Evolutionary conservation across 108 stramenopile species (phyloP), one percentile per base, ranked within the genome.

Genomic region (Aurantiochytrium sp.): DNA sequence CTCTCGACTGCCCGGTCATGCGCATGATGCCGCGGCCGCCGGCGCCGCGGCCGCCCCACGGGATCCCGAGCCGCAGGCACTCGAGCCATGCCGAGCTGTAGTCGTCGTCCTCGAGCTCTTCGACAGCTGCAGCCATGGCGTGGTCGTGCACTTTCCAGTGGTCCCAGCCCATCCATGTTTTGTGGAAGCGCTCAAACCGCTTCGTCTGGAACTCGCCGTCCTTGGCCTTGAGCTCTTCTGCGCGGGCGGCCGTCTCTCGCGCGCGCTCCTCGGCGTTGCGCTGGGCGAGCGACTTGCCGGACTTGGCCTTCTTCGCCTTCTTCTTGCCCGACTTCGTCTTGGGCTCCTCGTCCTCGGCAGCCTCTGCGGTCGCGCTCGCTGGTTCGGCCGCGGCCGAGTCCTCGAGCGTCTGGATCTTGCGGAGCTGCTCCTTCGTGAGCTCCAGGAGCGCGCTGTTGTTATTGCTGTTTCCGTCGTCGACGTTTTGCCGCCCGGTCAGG

Each of bases 1-100:
- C 73, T 37, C 39, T 12, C 2, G 39, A 48, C 2, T 81, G 24
- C 19, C 73, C 73, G 17, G 73, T 81, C 73, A 81, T 48, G n/a
- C 73, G 73, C 73, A 48, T 41, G 73, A 81, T 24, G 3, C 73
- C 73, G 1, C 73, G 73, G 1, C 73, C 73, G 0, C 73, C 73
- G 12, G 73, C 73, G 15, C 73, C 73, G n/a, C 73, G 73, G n/a
- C 73, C 73, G 2, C 73, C 73, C 73, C 73, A 81, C 12, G 73
- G 73, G 32, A 81, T 81, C 17, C 73, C 73, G 8, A 81, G 73
- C 30, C 73, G 39, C 24, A 81, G 73, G 45, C 73, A 81, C 30
- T 81, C 73, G 30, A 81, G 73, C 73, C 73, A 81, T 21, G 73
- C 73, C 6, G 42, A 48, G 73, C 73, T 81, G 73, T 81, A 81